Evolutionary conservation across 345 rosid species (phyloP).

Genomic region (Ceriops decandra): DNA sequence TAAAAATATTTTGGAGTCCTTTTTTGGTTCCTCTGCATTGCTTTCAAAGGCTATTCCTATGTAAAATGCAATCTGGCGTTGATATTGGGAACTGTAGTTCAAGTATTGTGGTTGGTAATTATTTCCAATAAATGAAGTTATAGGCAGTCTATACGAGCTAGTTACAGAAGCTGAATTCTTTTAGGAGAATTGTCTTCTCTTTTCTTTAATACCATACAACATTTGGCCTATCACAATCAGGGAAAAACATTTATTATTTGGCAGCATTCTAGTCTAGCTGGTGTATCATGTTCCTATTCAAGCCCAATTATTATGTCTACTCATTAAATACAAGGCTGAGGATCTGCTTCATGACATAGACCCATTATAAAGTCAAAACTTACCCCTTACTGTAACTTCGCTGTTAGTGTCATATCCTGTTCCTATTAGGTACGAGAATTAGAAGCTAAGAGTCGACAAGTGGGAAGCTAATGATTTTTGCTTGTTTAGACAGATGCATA

Average conservation of each 20-base stretch:
- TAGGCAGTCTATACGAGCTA: neutral
- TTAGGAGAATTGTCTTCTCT: neutral
- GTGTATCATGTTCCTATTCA: neutral
- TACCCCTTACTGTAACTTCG: neutral
- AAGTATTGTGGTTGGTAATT: neutral
- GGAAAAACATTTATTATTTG: neutral
- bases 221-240: too few relatives aligned
- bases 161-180: neutral
- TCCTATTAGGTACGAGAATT: neutral
- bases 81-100: neutral
- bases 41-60: too few relatives aligned
- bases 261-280: neutral
- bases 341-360: neutral
- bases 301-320: neutral
- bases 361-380: neutral
- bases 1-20: too few relatives aligned
- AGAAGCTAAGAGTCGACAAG: too few relatives aligned
- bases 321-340: neutral
- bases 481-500: too few relatives aligned
- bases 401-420: neutral
- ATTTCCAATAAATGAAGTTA: neutral
- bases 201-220: too few relatives aligned
- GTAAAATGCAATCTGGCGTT: too few relatives aligned
- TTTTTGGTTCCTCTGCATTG: too few relatives aligned
- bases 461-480: too few relatives aligned